These are phyloP conservation scores for Trichoderma citrinoviride DNA, from an alignment of 2,329 filamentous ascomycete genomes.

Conservation along the genomic window DNA sequence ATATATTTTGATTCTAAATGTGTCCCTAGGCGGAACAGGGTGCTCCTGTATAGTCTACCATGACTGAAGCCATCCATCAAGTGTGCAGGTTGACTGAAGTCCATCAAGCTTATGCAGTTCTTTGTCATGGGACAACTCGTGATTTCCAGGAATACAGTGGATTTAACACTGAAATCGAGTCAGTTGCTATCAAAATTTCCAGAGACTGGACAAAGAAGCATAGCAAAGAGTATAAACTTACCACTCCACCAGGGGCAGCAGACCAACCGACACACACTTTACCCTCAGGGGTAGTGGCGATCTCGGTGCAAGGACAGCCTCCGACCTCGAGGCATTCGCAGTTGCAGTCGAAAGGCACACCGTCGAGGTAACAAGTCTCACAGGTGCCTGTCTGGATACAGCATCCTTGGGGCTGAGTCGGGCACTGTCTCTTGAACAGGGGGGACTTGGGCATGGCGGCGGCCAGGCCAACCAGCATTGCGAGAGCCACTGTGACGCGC, in stretches of 20 bases:
- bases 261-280: neutral
- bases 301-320: constrained; percentile 10
- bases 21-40: no score
- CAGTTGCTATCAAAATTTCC: neutral
- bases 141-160: no score
- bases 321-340: neutral
- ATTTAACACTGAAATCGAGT: neutral
- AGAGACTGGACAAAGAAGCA: neutral
- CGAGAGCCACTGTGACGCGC: constrained; percentile 9
- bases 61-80: neutral
- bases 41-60: no score
- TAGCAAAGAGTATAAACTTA: neutral
- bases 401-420: neutral
- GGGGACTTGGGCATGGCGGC: constrained; percentile 9
- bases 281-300: neutral
- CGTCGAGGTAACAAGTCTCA: constrained; percentile 8
- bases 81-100: neutral
- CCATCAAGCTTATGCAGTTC: neutral
- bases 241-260: neutral
- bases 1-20: no score
- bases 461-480: constrained; percentile 5
- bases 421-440: constrained; percentile 11
- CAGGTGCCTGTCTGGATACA: constrained; percentile 3
- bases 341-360: constrained; percentile 2
- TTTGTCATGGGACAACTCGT: no score